These are phyloP conservation scores for Dactylellina parvicollis DNA, from an alignment of 2,329 filamentous ascomycete species.

Conservation along the genomic window DNA sequence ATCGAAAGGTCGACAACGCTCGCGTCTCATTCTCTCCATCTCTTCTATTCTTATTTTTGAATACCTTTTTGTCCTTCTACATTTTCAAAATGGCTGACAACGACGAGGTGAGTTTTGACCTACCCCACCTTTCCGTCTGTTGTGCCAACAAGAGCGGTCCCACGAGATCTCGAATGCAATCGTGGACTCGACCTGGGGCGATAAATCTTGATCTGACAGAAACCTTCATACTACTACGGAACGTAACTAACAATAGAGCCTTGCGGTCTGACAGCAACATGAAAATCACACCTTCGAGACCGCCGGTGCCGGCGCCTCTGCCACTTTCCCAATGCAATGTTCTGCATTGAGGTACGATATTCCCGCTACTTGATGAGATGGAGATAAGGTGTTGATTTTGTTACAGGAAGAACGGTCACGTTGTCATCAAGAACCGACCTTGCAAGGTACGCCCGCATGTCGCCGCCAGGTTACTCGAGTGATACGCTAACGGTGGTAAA, in stretches of 20 bases:
- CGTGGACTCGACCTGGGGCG: too few relatives aligned
- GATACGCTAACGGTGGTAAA: background rate
- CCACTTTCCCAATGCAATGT: conserved; percentile 98
- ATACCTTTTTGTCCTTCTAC: conserved; percentile 16
- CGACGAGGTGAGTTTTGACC: conserved; percentile 36
- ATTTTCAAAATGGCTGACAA: conserved; percentile 50
- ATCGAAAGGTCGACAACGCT: conserved; percentile 35
- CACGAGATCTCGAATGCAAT: too few relatives aligned
- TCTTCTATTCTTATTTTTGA: background rate
- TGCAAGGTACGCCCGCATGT: conserved; percentile 72
- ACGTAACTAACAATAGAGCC: background rate
- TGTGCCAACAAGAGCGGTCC: too few relatives aligned
- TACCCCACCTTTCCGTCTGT: conserved; percentile 38
- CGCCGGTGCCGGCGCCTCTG: conserved; percentile 94
- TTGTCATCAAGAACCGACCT: conserved; percentile 97
- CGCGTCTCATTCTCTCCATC: conserved; percentile 16
- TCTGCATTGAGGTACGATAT: conserved; percentile 74
- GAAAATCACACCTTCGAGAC: conserved; percentile 77
- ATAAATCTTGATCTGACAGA: too few relatives aligned
- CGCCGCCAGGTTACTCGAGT: background rate
- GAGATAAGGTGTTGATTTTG: conserved; percentile 80
- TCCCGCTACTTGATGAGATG: background rate
- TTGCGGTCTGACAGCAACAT: conserved; percentile 20
- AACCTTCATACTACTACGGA: too few relatives aligned
- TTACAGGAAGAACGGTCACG: conserved; percentile 64